These are phyloP conservation scores for Phytophthora melonis DNA, from an alignment of 352 stramenopile species.

Conservation along the genomic window DNA sequence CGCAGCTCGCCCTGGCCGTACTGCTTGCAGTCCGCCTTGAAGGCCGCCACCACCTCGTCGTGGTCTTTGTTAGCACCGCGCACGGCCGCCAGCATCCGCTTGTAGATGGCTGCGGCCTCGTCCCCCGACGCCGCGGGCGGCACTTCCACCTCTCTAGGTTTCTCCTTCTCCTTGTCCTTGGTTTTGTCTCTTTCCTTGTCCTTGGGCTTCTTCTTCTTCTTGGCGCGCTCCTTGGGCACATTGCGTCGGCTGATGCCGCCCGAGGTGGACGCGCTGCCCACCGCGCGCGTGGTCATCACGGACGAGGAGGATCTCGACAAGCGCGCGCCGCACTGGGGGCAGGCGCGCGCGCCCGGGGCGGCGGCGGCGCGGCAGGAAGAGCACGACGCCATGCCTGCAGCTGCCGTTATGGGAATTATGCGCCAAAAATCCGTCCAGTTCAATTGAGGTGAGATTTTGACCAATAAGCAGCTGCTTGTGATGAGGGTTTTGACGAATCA, in stretches of 20 bases:
- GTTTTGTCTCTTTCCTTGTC: background rate
- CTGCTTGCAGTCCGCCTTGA: conserved; percentile 84
- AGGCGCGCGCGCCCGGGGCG: conserved; percentile 50
- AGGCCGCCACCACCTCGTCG: conserved; percentile 73
- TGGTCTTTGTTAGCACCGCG: conserved; percentile 78
- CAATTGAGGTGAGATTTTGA: no score
- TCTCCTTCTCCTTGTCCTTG: conserved; percentile 38
- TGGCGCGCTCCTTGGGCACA: conserved; percentile 17
- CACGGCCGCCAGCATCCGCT: conserved; percentile 80
- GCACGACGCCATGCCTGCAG: conserved; percentile 40
- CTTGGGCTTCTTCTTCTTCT: conserved; percentile 38
- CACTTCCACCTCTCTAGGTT: conserved; percentile 46
- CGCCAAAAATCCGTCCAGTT: no score
- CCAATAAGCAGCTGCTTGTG: no score
- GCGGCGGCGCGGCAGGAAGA: conserved; percentile 49
- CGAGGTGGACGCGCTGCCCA: conserved; percentile 31
- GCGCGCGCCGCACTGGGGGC: conserved; percentile 58
- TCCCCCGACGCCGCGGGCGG: conserved; percentile 70
- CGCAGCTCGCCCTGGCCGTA: conserved; percentile 75
- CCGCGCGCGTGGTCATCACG: conserved; percentile 16
- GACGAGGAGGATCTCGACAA: conserved; percentile 10
- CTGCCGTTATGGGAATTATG: no score
- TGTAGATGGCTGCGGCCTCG: conserved; percentile 83
- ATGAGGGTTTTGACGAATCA: no score
- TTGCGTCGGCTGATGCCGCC: conserved; percentile 28